Conservation (phyloP, 768 basidiomycete genomes). For the Podaxis sp. region DNA sequence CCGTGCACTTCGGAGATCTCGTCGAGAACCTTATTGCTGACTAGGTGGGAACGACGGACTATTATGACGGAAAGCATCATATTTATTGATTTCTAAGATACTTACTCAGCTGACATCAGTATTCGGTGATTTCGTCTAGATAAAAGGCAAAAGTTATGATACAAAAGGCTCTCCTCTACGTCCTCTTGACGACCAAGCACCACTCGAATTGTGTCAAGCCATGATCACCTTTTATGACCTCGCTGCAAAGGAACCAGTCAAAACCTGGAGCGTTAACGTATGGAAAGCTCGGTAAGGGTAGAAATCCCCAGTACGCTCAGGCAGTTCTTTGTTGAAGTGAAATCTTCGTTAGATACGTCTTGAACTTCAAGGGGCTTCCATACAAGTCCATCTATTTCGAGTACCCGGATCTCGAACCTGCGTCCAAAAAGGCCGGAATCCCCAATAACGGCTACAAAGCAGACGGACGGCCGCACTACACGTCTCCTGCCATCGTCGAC, state of each 20-base stretch:
- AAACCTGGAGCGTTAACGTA: conserved; percentile 8
- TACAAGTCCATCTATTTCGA: conserved; percentile 16
- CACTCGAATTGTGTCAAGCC: background rate
- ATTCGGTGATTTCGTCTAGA: background rate
- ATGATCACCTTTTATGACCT: conserved; percentile 21
- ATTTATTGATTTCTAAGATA: background rate
- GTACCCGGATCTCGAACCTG: conserved; percentile 6
- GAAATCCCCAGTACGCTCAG: background rate
- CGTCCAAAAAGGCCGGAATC: background rate
- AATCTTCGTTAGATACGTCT: conserved; percentile 7
- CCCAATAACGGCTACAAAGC: background rate
- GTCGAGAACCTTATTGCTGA: no score
- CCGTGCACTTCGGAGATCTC: no score
- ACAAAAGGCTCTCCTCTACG: background rate
- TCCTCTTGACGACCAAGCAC: no score
- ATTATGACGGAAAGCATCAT: no score
- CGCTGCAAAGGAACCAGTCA: background rate
- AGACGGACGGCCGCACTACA: conserved; percentile 9
- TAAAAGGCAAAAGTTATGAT: background rate
- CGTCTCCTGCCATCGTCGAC: conserved; percentile 25
- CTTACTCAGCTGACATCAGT: background rate
- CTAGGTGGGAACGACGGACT: background rate
- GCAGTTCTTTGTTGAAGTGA: conserved; percentile 3
- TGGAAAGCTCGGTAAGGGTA: conserved; percentile 13
- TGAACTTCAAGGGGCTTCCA: conserved; percentile 16